A percentile compares a stretch with the other conserved stretches of the same genome.
phyloP scores from a whole-genome alignment of 148 eudicot genomes.

The Cornus controversa region DNA sequence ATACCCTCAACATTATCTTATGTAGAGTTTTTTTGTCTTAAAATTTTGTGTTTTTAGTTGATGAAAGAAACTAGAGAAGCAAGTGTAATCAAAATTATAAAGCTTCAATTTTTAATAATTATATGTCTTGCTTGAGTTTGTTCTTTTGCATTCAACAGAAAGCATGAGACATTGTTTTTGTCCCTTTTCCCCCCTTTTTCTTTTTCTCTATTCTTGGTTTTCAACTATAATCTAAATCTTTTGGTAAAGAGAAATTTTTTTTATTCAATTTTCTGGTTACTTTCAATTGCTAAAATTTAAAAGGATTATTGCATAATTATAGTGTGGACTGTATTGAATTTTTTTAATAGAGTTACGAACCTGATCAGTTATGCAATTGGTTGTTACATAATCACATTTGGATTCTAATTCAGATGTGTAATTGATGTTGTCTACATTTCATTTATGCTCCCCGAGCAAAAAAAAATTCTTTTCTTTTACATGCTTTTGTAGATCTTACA shows the following conservation, averaged over 20 bases:
- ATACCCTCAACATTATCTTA: background rate
- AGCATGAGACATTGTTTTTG: background rate
- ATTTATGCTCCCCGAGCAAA: background rate
- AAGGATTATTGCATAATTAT: background rate
- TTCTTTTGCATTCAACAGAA: background rate
- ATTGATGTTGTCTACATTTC: background rate
- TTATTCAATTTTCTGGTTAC: background rate
- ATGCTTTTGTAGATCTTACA: too few species aligned
- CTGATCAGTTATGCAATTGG: background rate
- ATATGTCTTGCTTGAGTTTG: background rate
- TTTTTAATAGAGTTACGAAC: background rate
- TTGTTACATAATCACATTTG: background rate
- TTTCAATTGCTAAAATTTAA: background rate
- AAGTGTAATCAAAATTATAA: background rate
- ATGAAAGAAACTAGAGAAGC: background rate
- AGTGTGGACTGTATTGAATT: background rate
- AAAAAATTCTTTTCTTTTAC: too few species aligned
- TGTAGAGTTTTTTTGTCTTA: too few species aligned
- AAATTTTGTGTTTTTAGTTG: background rate
- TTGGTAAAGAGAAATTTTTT: background rate
- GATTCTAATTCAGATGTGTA: background rate
- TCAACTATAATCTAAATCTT: too few species aligned
- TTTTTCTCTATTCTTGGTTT: too few species aligned
- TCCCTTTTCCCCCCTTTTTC: too few species aligned
- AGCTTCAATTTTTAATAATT: too few species aligned